Conservation (phyloP, 1,139 yeast species). For the Hyphopichia fennica region DNA sequence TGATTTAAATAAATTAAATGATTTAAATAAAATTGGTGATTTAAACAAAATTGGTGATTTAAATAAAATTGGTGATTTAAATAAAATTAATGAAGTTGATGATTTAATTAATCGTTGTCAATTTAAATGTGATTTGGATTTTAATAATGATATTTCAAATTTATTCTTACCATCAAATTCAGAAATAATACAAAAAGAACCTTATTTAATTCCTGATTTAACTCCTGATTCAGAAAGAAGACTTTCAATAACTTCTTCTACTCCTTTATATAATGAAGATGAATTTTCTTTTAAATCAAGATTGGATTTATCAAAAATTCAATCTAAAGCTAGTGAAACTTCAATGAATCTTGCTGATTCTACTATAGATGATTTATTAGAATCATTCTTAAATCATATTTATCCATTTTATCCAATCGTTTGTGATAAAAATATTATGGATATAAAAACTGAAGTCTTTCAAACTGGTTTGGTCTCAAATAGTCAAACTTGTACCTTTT, state of each 20-base stretch:
- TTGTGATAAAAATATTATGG: background rate
- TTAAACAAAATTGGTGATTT: no score
- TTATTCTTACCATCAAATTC: background rate
- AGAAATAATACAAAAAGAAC: background rate
- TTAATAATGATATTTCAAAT: background rate
- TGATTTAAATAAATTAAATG: no score
- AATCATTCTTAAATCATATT: background rate
- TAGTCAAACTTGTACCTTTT: background rate
- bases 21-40: no score
- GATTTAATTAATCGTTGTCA: background rate
- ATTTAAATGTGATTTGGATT: background rate
- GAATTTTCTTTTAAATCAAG: background rate
- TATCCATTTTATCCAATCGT: conserved; percentile 2
- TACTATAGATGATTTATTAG: background rate
- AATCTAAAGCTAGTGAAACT: background rate
- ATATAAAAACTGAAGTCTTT: background rate
- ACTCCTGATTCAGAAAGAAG: background rate
- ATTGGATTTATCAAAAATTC: background rate
- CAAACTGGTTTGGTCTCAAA: background rate
- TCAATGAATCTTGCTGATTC: background rate
- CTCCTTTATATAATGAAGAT: background rate
- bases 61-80: background rate
- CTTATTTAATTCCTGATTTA: background rate
- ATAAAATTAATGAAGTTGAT: background rate
- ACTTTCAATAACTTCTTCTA: background rate